Evolutionary conservation across 2,329 filamentous ascomycete genomes (phyloP), one percentile per base, ranked within the genome.

Genomic region (Plenodomus tracheiphilus): DNA sequence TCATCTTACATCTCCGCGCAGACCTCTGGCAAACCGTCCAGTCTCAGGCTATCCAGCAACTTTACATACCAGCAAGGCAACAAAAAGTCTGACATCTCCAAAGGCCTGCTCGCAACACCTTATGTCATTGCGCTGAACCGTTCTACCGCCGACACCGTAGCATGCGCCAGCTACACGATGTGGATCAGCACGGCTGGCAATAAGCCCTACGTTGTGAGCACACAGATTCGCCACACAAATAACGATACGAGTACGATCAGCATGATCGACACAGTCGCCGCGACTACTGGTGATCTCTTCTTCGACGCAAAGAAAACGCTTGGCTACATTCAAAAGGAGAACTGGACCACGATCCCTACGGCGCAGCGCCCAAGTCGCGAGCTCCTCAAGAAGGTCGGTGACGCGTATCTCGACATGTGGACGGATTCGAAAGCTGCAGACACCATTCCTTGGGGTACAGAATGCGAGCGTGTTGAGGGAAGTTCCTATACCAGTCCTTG

Each of bases 401-500:
- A 67, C 39, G 64, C 49, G 2, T 69, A 69, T 40, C 47, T 69
- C 4, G 63, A 69, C 25, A 69, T 67, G 63, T 69, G 64, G 63
- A 69, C 64, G 2, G 56, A 69, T 48, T 39, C 55, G 4, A 65
- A 59, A 34, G 64, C 64, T 21, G 60, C 62, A 2, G 63, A 62
- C 45, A 61, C 38, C 11, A 69, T 69, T 39, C 59, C 60, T 2
- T 69, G 62, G 64, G 62, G 63, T 1, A 59, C 65, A 2, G 44
- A 65, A 6, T 69, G 63, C 41, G 64, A 67, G 50, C 49, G 63
- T 3, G 64, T 67, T 4, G 65, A 69, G 39, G 65, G 64, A 1
- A 58, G 49, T 18, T 38, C 41, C 36, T 61, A 56, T 13, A 65
- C 63, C 2, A 64, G 51, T 45, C 65, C 63, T 6, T 69, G 65